These are phyloP conservation scores for Fusarium sp. DNA, from an alignment of 2,329 filamentous ascomycete genomes.

Conservation along the genomic window DNA sequence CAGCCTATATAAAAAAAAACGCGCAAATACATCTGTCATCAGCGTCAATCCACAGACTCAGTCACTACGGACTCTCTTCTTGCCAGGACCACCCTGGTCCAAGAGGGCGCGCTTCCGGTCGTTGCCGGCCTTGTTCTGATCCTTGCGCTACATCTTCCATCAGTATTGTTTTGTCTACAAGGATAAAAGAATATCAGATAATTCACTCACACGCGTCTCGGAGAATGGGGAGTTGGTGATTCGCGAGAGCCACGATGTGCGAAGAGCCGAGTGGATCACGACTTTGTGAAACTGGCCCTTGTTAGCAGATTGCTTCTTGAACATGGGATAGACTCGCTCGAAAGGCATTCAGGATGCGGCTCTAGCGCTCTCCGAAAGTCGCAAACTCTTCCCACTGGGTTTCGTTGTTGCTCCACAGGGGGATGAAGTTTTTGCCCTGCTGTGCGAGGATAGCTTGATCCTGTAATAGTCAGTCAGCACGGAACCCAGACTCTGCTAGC, in stretches of 20 bases:
- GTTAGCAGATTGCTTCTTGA: neutral
- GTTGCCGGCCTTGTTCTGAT: conserved; percentile 38
- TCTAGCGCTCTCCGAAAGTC: conserved; percentile 40
- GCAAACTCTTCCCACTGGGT: conserved; percentile 39
- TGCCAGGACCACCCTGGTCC: conserved; percentile 16
- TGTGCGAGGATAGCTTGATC: conserved; percentile 32
- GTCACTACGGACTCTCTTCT: conserved; percentile 12
- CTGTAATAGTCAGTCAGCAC: conserved; percentile 7
- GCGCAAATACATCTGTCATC: neutral
- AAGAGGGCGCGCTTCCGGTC: conserved; percentile 35
- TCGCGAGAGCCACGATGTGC: conserved; percentile 34
- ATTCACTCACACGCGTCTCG: conserved; percentile 29
- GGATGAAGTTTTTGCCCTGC: conserved; percentile 31
- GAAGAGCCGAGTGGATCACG: conserved; percentile 39
- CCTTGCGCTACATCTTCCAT: conserved; percentile 30
- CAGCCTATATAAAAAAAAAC: neutral
- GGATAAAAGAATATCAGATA: accelerated
- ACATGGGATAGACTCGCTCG: conserved; percentile 8
- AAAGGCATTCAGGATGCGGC: conserved; percentile 37
- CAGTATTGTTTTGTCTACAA: neutral
- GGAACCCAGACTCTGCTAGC: accelerated
- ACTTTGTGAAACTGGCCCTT: conserved; percentile 30
- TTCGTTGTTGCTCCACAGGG: conserved; percentile 38
- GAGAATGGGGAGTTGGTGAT: conserved; percentile 36
- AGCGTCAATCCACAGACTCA: neutral